These are phyloP conservation scores for Leishmania amazonensis DNA, from an alignment of 208 protist genomes.

Conservation along the genomic window DNA sequence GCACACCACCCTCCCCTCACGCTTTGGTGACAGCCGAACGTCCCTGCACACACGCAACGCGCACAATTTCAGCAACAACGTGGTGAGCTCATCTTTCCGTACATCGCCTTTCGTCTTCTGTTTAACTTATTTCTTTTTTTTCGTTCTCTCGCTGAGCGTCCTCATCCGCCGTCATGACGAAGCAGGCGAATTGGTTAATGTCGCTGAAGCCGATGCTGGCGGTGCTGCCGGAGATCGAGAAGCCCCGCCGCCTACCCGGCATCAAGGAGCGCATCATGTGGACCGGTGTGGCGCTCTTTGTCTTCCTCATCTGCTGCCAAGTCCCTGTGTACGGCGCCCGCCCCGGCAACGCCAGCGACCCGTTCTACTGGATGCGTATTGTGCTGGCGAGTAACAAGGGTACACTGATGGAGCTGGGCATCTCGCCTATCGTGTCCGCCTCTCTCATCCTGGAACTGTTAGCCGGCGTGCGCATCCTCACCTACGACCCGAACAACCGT, in stretches of 20 bases:
- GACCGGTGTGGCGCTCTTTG: constrained; percentile 98
- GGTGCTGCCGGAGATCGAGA: constrained; percentile 96
- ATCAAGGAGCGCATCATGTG: constrained; percentile 98
- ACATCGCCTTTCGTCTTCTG: neutral
- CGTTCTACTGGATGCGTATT: constrained; percentile 99
- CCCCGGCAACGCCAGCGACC: constrained; percentile 95
- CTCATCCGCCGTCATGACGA: constrained; percentile 19
- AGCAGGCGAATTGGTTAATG: constrained; percentile 71
- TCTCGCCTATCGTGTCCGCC: constrained; percentile 97
- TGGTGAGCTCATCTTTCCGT: neutral
- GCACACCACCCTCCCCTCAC: neutral
- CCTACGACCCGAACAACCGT: constrained; percentile 95
- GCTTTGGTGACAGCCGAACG: neutral
- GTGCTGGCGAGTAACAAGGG: constrained; percentile 99
- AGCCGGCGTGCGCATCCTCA: constrained; percentile 95
- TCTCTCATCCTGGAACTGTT: constrained; percentile 99
- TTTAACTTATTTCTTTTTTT: neutral
- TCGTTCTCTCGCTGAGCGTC: neutral
- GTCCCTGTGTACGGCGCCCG: constrained; percentile 99
- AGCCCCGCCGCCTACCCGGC: constrained; percentile 84
- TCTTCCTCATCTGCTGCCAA: constrained; percentile 99
- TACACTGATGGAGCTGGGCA: constrained; percentile 99
- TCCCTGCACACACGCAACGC: neutral
- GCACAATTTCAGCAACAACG: neutral
- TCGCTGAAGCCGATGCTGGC: constrained; percentile 94